Evolutionary conservation across 768 basidiomycete genomes (phyloP).

Genomic region (Lyophyllum shimeji): DNA sequence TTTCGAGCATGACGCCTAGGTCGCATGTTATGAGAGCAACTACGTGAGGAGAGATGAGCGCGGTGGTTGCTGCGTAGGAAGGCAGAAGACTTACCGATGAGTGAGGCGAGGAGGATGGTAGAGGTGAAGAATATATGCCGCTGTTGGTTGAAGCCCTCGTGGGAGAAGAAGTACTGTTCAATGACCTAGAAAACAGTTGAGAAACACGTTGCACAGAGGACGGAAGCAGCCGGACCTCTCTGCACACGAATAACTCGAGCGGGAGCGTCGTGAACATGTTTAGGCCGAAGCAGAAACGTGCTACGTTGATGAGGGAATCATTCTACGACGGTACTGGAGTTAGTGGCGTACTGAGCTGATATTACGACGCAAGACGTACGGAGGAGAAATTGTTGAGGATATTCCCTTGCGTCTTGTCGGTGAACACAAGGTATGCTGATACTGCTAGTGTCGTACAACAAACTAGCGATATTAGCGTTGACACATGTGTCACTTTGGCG

Average conservation of each 20-base stretch:
- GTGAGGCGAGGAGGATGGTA: constrained; percentile 74
- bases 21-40: constrained; percentile 94
- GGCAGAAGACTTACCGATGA: constrained; percentile 60
- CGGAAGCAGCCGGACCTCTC: constrained; percentile 60
- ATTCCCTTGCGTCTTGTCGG: constrained; percentile 91
- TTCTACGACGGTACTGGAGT: constrained; percentile 37
- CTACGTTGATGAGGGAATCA: constrained; percentile 92
- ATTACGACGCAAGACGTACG: constrained; percentile 36
- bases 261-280: constrained; percentile 99
- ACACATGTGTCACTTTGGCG: constrained; percentile 88
- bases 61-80: neutral
- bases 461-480: constrained; percentile 79
- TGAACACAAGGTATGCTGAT: constrained; percentile 86
- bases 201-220: too few species aligned
- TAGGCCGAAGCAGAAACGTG: constrained; percentile 89
- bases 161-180: constrained; percentile 94
- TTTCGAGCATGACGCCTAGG: constrained; percentile 96
- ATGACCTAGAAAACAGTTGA: constrained; percentile 58
- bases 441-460: constrained; percentile 85
- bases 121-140: constrained; percentile 93
- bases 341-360: neutral
- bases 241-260: constrained; percentile 93
- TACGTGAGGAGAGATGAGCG: constrained; percentile 28
- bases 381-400: constrained; percentile 92
- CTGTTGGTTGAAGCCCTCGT: constrained; percentile 76